A percentile compares a stretch with the other conserved stretches of the same genome.
phyloP scores from a whole-genome alignment of 441 rosid genomes.

The Adansonia gregorii region DNA sequence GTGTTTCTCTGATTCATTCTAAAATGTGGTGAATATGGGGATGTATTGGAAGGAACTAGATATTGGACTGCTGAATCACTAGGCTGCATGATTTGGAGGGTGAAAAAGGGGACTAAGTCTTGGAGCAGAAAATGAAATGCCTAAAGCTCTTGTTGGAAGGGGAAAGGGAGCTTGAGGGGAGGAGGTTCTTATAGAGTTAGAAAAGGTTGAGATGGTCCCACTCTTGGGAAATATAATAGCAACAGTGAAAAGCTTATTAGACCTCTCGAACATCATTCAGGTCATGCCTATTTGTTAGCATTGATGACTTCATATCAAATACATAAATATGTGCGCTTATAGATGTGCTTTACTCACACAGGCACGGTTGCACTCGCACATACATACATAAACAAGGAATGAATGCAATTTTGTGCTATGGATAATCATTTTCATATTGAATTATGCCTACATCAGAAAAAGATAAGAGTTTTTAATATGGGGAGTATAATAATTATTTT shows the following conservation, averaged over 20 bases:
- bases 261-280: constrained; percentile 37
- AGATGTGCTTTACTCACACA: constrained; percentile 13
- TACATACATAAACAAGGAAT: constrained; percentile 34
- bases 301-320: constrained; percentile 32
- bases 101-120: constrained; percentile 10
- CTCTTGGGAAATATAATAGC: constrained; percentile 43
- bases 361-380: too few relatives aligned
- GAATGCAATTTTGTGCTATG: constrained; percentile 40
- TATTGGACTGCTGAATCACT: constrained; percentile 52
- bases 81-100: constrained; percentile 60
- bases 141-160: constrained; percentile 29
- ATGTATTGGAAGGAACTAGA: constrained; percentile 44
- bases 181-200: constrained; percentile 51
- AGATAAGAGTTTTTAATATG: constrained; percentile 38
- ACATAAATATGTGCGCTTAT: constrained; percentile 15
- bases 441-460: constrained; percentile 56
- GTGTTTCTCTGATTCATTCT: constrained; percentile 45
- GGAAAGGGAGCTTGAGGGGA: constrained; percentile 32
- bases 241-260: constrained; percentile 20
- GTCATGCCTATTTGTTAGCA: constrained; percentile 36
- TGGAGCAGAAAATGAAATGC: constrained; percentile 24
- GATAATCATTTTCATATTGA: constrained; percentile 53
- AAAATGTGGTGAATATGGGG: constrained; percentile 53
- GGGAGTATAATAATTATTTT: constrained; percentile 53
- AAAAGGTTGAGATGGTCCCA: constrained; percentile 56